Conservation (phyloP, 768 basidiomycete genomes). For the Leucocoprinus leucothites region DNA sequence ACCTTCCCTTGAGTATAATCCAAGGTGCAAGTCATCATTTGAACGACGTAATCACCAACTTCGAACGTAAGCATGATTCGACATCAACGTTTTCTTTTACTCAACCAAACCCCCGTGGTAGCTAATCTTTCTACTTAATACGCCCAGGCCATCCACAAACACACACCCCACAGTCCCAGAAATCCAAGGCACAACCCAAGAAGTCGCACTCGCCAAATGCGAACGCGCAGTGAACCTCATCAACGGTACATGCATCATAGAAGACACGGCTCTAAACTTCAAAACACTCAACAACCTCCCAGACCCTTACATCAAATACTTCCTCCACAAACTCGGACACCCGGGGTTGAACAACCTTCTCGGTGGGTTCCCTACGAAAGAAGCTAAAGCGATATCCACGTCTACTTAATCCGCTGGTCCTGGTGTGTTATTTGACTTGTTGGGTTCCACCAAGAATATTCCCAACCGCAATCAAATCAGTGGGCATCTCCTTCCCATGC, state of each 20-base stretch:
- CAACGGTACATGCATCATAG: slow-evolving; percentile 58
- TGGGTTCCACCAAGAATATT: too few relatives aligned
- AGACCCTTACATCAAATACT: slow-evolving; percentile 97
- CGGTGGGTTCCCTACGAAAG: slow-evolving; percentile 67
- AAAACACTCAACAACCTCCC: slow-evolving; percentile 87
- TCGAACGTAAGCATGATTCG: too few relatives aligned
- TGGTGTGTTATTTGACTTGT: too few relatives aligned
- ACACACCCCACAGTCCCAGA: slow-evolving; percentile 69
- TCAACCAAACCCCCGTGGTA: too few relatives aligned
- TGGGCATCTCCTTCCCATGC: too few relatives aligned
- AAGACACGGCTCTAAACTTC: slow-evolving; percentile 95
- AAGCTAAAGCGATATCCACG: slow-evolving; percentile 90
- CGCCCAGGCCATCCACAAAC: too few relatives aligned
- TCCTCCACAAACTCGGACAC: slow-evolving; percentile 79
- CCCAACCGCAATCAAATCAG: too few relatives aligned
- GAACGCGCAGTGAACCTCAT: slow-evolving; percentile 77
- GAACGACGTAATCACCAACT: too few relatives aligned
- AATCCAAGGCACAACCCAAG: slow-evolving; percentile 88
- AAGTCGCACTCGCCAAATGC: slow-evolving; percentile 89
- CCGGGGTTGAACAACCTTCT: slow-evolving; percentile 88
- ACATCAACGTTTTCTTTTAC: too few relatives aligned
- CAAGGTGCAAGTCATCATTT: too few relatives aligned
- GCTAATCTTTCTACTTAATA: too few relatives aligned
- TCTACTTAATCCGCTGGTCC: slow-evolving; percentile 93
- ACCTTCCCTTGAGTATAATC: too few relatives aligned